These are phyloP conservation scores for Ceratobasidium sp. DNA, from an alignment of 1,284 basidiomycete genomes.

Conservation along the genomic window DNA sequence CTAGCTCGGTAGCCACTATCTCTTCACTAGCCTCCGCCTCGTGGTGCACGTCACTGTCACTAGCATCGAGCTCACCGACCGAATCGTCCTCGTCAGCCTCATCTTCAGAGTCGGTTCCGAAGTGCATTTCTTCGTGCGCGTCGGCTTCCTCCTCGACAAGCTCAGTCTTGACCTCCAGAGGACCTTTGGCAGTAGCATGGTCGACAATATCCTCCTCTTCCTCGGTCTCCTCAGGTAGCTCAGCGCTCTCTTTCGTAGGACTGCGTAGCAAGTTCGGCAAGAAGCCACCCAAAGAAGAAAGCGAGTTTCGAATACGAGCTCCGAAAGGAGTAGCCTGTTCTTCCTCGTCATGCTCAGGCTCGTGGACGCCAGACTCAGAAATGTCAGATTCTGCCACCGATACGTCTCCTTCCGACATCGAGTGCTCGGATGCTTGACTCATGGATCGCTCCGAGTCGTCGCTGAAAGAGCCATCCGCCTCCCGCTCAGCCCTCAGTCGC, in stretches of 20 bases:
- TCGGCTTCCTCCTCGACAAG: not conserved
- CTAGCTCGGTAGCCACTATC: too few relatives aligned
- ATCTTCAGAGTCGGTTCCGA: constrained; percentile 28
- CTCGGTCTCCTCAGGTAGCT: constrained; percentile 4
- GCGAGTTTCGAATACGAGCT: constrained; percentile 9
- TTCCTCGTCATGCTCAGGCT: constrained; percentile 16
- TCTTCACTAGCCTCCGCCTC: constrained; percentile 8
- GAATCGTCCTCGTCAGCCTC: constrained; percentile 29
- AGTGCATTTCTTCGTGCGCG: constrained; percentile 8
- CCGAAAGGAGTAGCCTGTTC: constrained; percentile 15
- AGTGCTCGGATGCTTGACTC: constrained; percentile 35
- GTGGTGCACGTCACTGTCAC: constrained; percentile 4
- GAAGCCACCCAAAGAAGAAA: constrained; percentile 27
- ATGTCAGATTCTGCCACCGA: constrained; percentile 32
- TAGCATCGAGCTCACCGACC: constrained; percentile 8
- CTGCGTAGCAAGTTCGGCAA: constrained; percentile 25
- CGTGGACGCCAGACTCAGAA: not conserved
- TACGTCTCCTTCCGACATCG: constrained; percentile 31
- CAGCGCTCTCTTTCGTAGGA: not conserved
- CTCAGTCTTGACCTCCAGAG: constrained; percentile 24
- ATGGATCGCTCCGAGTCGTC: constrained; percentile 35
- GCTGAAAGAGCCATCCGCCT: constrained; percentile 39
- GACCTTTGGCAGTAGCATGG: constrained; percentile 7
- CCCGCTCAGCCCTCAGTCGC: constrained; percentile 6
- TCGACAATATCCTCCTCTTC: constrained; percentile 42